Percentiles rank a stretch among this genome's conserved stretches.
phyloP scores from a whole-genome alignment of 371 early-diverging fungal genomes.

The Catenaria anguillulae region DNA sequence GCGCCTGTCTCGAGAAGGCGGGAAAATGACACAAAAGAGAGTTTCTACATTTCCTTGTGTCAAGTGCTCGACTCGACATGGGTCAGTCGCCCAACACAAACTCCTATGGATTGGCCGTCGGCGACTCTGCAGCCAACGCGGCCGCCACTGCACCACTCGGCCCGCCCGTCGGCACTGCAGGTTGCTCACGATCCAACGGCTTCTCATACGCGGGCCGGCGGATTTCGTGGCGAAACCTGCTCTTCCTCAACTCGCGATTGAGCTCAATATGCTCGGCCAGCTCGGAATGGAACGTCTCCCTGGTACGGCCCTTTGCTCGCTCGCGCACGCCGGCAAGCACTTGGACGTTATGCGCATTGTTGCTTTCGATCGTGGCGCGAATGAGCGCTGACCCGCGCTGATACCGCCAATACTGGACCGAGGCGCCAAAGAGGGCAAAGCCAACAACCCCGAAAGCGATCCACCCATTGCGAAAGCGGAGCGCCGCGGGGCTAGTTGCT shows the following conservation, averaged over 20 bases:
- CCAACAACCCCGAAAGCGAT: background rate
- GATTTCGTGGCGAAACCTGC: too few relatives aligned
- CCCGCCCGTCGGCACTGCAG: too few relatives aligned
- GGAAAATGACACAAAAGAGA: too few relatives aligned
- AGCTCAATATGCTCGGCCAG: background rate
- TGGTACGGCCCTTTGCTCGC: background rate
- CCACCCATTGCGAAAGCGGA: background rate
- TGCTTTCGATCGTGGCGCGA: background rate
- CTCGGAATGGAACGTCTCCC: background rate
- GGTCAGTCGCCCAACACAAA: too few relatives aligned
- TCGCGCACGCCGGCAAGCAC: background rate
- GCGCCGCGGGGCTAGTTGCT: background rate
- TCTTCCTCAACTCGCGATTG: background rate
- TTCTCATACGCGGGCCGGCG: too few relatives aligned
- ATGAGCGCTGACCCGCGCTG: background rate
- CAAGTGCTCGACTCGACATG: too few relatives aligned
- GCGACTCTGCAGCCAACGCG: too few relatives aligned
- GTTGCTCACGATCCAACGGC: too few relatives aligned
- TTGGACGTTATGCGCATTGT: background rate
- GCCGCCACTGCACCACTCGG: too few relatives aligned
- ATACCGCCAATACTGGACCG: background rate
- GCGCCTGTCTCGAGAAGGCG: too few relatives aligned
- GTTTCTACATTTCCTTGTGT: too few relatives aligned
- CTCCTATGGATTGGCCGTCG: too few relatives aligned
- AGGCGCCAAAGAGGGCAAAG: background rate